Evolutionary conservation across 768 basidiomycete genomes (phyloP).

Genomic region (Porpolomopsis calyptriformis): DNA sequence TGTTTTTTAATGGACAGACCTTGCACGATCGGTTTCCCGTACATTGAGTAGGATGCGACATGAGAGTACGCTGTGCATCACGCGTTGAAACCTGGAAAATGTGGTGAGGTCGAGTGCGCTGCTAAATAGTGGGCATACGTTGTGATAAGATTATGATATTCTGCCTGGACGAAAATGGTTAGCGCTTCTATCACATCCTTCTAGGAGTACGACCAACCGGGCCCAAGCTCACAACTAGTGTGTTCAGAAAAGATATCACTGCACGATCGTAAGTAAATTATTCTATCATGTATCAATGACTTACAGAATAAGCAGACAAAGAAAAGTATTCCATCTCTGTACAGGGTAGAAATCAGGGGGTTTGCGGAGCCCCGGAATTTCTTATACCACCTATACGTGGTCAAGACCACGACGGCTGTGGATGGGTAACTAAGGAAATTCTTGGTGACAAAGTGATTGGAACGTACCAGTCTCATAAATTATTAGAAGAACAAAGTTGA

Average conservation of each 20-base stretch:
- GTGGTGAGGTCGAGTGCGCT: neutral
- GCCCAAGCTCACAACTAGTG: slow-evolving; percentile 4
- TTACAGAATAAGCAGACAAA: slow-evolving; percentile 7
- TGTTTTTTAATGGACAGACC: no score
- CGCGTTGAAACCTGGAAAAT: slow-evolving; percentile 7
- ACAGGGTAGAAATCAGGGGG: slow-evolving; percentile 1
- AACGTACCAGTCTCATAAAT: slow-evolving; percentile 1
- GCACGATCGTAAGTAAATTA: neutral
- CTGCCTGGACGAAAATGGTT: neutral
- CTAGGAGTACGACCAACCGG: slow-evolving; percentile 1
- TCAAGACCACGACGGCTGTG: slow-evolving; percentile 6
- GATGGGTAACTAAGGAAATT: neutral
- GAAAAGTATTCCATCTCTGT: slow-evolving; percentile 8
- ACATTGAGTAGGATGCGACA: slow-evolving; percentile 9
- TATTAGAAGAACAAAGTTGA: neutral
- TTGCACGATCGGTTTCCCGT: neutral
- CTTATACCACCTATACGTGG: slow-evolving; percentile 3
- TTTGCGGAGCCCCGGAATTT: slow-evolving; percentile 5
- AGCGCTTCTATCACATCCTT: neutral
- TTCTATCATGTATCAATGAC: neutral
- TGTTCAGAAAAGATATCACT: slow-evolving; percentile 5
- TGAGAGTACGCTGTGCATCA: slow-evolving; percentile 9
- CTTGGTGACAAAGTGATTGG: neutral
- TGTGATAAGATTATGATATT: slow-evolving; percentile 3
- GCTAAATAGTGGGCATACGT: slow-evolving; percentile 1